phyloP scores from a whole-genome alignment of 2,329 filamentous ascomycete species.

The Cordyceps pruinosa region DNA sequence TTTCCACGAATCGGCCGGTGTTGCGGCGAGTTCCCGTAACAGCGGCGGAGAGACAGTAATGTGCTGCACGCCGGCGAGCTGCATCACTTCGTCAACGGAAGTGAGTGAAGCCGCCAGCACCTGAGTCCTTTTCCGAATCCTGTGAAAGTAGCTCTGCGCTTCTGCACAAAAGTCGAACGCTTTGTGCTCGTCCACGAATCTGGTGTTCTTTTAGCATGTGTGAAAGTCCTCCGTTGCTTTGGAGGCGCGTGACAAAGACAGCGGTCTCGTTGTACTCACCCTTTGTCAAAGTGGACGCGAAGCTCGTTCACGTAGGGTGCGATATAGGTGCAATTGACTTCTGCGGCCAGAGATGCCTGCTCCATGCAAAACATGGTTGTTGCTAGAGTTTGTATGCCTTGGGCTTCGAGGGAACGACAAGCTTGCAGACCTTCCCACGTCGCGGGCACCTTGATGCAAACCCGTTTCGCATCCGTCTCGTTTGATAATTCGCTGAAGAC shows the following conservation, averaged over 20 bases:
- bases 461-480: constrained; percentile 26
- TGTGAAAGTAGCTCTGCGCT: constrained; percentile 46
- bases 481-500: background rate
- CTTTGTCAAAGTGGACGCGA: constrained; percentile 51
- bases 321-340: constrained; percentile 53
- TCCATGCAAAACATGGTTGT: constrained; percentile 57
- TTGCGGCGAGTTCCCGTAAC: constrained; percentile 38
- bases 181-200: constrained; percentile 41
- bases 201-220: constrained; percentile 18
- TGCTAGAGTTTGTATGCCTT: constrained; percentile 51
- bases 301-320: constrained; percentile 62
- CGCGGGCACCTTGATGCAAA: constrained; percentile 57
- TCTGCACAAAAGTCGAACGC: constrained; percentile 44
- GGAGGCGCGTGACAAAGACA: background rate
- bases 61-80: constrained; percentile 47
- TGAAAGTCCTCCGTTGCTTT: background rate
- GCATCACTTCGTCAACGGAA: constrained; percentile 50
- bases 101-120: constrained; percentile 53
- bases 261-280: constrained; percentile 26
- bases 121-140: constrained; percentile 34
- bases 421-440: constrained; percentile 59
- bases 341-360: constrained; percentile 51
- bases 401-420: constrained; percentile 44
- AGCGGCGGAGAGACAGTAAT: constrained; percentile 52
- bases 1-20: constrained; percentile 25